A percentile compares a stretch with the other conserved stretches of the same genome.
Evolutionary conservation across 441 rosid genomes (phyloP).

Genomic region (Pelargonium citronellum): DNA sequence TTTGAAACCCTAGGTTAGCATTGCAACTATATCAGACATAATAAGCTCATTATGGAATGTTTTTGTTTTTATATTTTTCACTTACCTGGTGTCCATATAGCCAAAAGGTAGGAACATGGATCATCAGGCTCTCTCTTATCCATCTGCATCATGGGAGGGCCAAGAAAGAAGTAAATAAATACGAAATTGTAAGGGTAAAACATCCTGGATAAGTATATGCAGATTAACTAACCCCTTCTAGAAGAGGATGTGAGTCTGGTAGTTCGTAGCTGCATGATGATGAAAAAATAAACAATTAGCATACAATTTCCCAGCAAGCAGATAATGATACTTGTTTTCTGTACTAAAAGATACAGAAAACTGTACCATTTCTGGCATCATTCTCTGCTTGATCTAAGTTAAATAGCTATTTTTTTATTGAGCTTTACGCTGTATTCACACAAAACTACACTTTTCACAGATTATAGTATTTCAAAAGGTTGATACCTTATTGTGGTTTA

Average conservation of each 20-base stretch:
- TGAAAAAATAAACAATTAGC: conserved; percentile 3
- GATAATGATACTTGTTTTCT: neutral
- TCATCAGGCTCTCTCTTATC: conserved; percentile 83
- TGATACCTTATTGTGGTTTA: neutral
- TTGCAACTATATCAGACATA: neutral
- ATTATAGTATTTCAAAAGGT: neutral
- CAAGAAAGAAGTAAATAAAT: neutral
- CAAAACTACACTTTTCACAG: neutral
- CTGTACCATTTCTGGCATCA: neutral
- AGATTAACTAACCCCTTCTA: conserved; percentile 52
- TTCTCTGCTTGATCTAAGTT: neutral
- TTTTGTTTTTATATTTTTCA: neutral
- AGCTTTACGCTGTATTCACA: neutral
- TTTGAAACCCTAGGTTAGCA: neutral
- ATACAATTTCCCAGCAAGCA: neutral
- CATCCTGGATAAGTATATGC: conserved; percentile 8
- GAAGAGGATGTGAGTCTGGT: conserved; percentile 86
- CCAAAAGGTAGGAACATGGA: conserved; percentile 89
- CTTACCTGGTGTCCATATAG: conserved; percentile 96
- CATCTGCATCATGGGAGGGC: conserved; percentile 44
- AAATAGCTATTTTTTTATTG: neutral
- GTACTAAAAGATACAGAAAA: neutral
- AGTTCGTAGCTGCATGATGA: conserved; percentile 73
- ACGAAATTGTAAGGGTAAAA: neutral
- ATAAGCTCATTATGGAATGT: neutral